Conservation (phyloP, 352 stramenopile genomes). For the Globisporangium lucens region DNA sequence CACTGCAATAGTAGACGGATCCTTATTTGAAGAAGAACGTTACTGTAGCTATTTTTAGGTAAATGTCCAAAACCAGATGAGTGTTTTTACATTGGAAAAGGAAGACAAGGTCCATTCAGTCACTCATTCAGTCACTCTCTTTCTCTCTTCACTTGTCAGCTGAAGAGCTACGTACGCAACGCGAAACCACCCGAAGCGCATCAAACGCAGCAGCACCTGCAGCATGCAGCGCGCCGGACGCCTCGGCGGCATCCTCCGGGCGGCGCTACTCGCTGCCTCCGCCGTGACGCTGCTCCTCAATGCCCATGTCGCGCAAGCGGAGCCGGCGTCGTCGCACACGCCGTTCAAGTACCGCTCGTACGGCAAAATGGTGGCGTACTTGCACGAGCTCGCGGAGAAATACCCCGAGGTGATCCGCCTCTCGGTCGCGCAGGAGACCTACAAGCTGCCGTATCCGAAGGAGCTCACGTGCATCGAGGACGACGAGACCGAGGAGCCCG, state of each 20-base stretch:
- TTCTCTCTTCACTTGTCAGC: background rate
- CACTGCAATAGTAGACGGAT: background rate
- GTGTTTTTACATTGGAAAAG: background rate
- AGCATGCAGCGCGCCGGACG: constrained; percentile 2
- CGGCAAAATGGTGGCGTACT: constrained; percentile 53
- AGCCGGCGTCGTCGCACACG: constrained; percentile 4
- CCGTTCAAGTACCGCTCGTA: constrained; percentile 74
- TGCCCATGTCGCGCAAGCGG: background rate
- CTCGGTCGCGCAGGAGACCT: constrained; percentile 81
- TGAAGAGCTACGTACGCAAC: background rate
- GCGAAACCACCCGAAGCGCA: background rate
- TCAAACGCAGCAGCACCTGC: background rate
- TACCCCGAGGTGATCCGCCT: constrained; percentile 81
- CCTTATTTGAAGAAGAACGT: background rate
- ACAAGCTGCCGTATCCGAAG: constrained; percentile 65
- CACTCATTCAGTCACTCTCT: background rate
- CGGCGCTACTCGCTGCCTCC: background rate
- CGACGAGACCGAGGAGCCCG: constrained; percentile 28
- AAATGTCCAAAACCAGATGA: background rate
- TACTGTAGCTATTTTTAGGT: background rate
- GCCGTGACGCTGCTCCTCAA: background rate
- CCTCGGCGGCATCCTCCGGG: background rate
- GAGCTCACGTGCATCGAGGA: constrained; percentile 62
- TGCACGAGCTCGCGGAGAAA: constrained; percentile 66
- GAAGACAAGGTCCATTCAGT: too few species aligned